A percentile compares a stretch with the other conserved stretches of the same genome.
phyloP scores from a whole-genome alignment of 1,139 yeast genomes.

The Petasospora fabianii region DNA sequence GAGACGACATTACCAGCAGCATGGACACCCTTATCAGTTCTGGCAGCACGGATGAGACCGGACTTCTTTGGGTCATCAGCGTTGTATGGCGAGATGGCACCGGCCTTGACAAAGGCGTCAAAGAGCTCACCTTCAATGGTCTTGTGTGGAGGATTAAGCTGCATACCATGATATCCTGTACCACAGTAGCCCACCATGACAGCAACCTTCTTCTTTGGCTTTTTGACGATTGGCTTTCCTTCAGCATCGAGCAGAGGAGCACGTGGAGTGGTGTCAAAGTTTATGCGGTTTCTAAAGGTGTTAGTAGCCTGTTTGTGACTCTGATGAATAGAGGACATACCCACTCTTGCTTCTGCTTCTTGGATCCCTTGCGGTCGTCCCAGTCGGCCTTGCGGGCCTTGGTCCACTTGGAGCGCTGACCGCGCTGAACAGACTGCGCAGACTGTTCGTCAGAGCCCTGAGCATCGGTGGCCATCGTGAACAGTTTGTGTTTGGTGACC shows the following conservation, averaged over 20 bases:
- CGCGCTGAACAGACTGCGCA: conserved; percentile 39
- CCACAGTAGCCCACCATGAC: conserved; percentile 96
- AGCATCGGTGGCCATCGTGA: conserved; percentile 15
- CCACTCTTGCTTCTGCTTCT: conserved; percentile 42
- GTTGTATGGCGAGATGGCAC: conserved; percentile 87
- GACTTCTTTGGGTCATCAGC: conserved; percentile 86
- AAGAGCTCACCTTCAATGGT: conserved; percentile 93
- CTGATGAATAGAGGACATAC: conserved; percentile 35
- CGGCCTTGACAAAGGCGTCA: conserved; percentile 80
- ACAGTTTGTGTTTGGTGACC: no score
- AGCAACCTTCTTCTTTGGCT: conserved; percentile 67
- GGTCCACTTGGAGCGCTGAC: conserved; percentile 44
- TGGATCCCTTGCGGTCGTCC: conserved; percentile 31
- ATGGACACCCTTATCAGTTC: conserved; percentile 98
- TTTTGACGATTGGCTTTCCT: conserved; percentile 53
- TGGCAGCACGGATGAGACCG: conserved; percentile 92
- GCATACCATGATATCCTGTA: conserved; percentile 98
- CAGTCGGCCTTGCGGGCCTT: conserved; percentile 43
- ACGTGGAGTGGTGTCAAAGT: conserved; percentile 30
- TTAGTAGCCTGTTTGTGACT: no score
- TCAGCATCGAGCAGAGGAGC: conserved; percentile 50
- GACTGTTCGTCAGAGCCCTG: conserved; percentile 28
- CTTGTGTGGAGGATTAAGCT: conserved; percentile 81
- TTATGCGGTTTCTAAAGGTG: conserved; percentile 12
- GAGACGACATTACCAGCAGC: conserved; percentile 97